Evolutionary conservation across 2,329 filamentous ascomycete species (phyloP), one percentile per base, ranked within the genome.

Genomic region (Cercospora sesami): DNA sequence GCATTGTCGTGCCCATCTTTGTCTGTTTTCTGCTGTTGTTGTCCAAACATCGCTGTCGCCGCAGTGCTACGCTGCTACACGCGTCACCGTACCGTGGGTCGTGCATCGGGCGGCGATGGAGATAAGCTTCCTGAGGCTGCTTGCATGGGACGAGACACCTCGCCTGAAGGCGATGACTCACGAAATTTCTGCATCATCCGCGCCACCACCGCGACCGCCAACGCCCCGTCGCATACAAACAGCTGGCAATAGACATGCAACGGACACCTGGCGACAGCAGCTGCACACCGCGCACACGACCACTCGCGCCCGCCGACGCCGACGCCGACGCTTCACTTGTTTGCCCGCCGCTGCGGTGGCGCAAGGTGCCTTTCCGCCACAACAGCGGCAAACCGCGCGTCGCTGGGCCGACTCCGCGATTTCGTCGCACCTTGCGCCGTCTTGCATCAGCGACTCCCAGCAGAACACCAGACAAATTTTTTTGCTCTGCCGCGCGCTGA

Each of bases 61-160:
- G 23, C 18, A 23, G 21, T 21, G 36, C 36, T 42, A n/a, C 36
- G 36, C 36, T 42, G 36, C 36, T 42, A 42, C 36, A 42, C 51
- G 21, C 28, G 18, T 53, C 58, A 62, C 12, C 4, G 23, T 16
- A 18, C 16, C 48, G 62, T 51, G n/a, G n/a, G 58, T 60, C 21
- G 58, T 53, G 62, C 62, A 58, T 64, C 48, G 51, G 62, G 48
- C 48, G 62, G 30, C 48, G 48, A 36, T 42, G 33, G 51, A 64
- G 62, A 64, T 64, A 64, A 64, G 62, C 62, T 64, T 64, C 62
- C 48, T 58, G 60, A 36, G 60, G 60, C 60, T 51, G 48, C 33
- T 30, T 57, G 30, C 30, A 39, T 16, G 42, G 42, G 42, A 51
- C 39, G 28, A 30, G 36, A 48, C 39, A 48, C 39, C 60, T 63